Evolutionary conservation across 768 basidiomycete species (phyloP), one percentile per base, ranked within the genome.

Genomic region (Cystobasidium onofrii): DNA sequence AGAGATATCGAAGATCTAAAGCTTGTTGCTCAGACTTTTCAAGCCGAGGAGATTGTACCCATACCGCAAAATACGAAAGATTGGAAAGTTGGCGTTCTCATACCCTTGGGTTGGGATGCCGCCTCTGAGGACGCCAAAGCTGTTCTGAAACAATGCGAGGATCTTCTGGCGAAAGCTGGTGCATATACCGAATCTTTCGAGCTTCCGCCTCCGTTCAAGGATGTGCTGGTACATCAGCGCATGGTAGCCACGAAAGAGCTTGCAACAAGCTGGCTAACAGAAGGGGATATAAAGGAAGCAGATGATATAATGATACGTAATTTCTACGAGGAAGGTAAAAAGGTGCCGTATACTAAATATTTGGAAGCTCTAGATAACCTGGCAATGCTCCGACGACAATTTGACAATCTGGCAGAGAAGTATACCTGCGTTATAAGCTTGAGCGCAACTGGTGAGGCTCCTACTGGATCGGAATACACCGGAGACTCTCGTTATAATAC

Each of bases 351-450:
- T 6, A 73, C 74, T 31, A 50, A 75, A 39, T 77, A 75, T 41
- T 25, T 77, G n/a, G 75, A 79, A 9, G 76, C 76, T 1, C 78
- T 80, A 73, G 80, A 81, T 73, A 50, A 73, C 17, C 62, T 79
- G 23, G 79, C 78, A 2, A 64, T 52, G 12, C 76, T 81, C 1
- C 77, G 80, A 17, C 79, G 79, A 0, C 33, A 67, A 23, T 72
- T 81, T 50, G 81, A 81, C 70, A 64, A 34, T 3, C 75, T 81
- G 9, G 80, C 80, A 0, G n/a, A 50, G 13, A 18, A 75, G 54
- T 81, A 80, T 67, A 76, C 78, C 31, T 79, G 78, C 0, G 55
- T 81, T 31, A 36, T 81, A 39, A 80, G 80, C 13, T 79, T 80
- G 1, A 74, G 74, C 52, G 77, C 78, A 3, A 74, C 78, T 0